Percentiles rank a stretch among this genome's conserved stretches.
These are phyloP conservation scores for Phoma sp. DNA, from an alignment of 2,329 filamentous ascomycete species.

Conservation along the genomic window DNA sequence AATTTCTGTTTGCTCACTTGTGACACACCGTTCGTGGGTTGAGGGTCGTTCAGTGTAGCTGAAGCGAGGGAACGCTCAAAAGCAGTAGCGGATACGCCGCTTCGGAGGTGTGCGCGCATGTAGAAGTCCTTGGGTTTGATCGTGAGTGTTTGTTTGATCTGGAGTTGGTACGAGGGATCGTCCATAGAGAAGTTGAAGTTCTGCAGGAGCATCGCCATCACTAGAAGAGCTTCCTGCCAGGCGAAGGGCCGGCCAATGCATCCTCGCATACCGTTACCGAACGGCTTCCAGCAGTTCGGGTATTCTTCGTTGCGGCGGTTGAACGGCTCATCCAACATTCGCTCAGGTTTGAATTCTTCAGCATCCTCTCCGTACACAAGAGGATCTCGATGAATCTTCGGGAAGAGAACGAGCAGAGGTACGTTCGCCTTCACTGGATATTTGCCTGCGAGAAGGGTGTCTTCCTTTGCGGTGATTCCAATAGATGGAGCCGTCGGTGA, in stretches of 20 bases:
- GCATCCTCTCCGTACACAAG: constrained; percentile 54
- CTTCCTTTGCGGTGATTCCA: constrained; percentile 41
- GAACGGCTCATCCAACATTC: constrained; percentile 56
- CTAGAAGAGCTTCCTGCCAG: constrained; percentile 60
- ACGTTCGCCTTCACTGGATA: constrained; percentile 47
- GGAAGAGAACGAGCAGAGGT: constrained; percentile 40
- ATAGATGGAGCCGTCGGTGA: constrained; percentile 62
- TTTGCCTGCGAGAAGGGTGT: constrained; percentile 45
- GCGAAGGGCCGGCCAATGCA: constrained; percentile 63
- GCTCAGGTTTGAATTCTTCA: constrained; percentile 54
- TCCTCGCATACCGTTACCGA: constrained; percentile 60
- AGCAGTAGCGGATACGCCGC: constrained; percentile 39
- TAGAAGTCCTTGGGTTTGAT: constrained; percentile 54
- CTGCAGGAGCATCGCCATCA: constrained; percentile 53
- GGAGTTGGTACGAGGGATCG: constrained; percentile 52
- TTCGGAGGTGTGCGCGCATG: constrained; percentile 47
- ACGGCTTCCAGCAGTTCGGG: constrained; percentile 58
- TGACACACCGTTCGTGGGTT: constrained; percentile 12
- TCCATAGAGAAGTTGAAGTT: constrained; percentile 54
- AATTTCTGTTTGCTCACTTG: constrained; percentile 19
- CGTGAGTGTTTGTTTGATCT: constrained; percentile 54
- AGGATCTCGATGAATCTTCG: constrained; percentile 51
- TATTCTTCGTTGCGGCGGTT: constrained; percentile 47
- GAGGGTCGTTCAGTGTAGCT: constrained; percentile 25
- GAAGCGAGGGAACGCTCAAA: constrained; percentile 39